Conservation (phyloP, 2,329 filamentous ascomycete genomes). For the Colletotrichum theobromicola region DNA sequence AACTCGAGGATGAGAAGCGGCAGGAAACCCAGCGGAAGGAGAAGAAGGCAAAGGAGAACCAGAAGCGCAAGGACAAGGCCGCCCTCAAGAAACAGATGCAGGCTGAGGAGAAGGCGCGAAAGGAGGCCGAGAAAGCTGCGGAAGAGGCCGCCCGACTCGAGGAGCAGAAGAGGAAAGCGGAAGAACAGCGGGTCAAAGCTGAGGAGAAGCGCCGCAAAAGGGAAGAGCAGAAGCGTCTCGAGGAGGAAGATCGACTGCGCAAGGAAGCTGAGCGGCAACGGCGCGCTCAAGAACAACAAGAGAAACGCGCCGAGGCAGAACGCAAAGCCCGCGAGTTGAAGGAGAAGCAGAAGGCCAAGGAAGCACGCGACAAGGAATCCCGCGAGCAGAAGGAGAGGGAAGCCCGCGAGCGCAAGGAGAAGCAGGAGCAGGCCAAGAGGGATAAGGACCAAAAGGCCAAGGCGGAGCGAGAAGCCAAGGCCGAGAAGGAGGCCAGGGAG, state of each 20-base stretch:
- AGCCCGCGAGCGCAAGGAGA: conserved; percentile 60
- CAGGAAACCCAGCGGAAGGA: conserved; percentile 81
- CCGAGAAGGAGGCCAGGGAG: conserved; percentile 42
- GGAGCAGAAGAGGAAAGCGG: conserved; percentile 77
- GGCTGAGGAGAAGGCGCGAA: conserved; percentile 88
- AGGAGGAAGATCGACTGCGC: conserved; percentile 83
- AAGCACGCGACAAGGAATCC: conserved; percentile 80
- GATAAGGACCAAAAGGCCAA: conserved; percentile 53
- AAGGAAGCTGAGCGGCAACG: conserved; percentile 87
- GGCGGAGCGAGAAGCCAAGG: conserved; percentile 35
- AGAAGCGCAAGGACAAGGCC: conserved; percentile 95
- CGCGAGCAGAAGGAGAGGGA: conserved; percentile 73
- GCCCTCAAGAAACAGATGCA: conserved; percentile 85
- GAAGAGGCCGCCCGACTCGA: conserved; percentile 81
- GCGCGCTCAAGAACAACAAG: conserved; percentile 81
- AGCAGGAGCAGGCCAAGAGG: conserved; percentile 62
- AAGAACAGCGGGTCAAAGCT: conserved; percentile 80
- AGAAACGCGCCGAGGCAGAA: conserved; percentile 84
- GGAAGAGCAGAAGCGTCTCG: conserved; percentile 87
- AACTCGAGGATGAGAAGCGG: conserved; percentile 84
- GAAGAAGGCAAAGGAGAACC: conserved; percentile 92
- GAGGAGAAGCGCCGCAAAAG: conserved; percentile 93
- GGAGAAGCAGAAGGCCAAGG: conserved; percentile 79
- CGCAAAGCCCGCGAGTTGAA: conserved; percentile 71
- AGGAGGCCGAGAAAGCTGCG: conserved; percentile 86